A percentile compares a stretch with the other conserved stretches of the same genome.
These are phyloP conservation scores for Tylopilus subfusipes DNA, from an alignment of 768 basidiomycete genomes.

Conservation along the genomic window DNA sequence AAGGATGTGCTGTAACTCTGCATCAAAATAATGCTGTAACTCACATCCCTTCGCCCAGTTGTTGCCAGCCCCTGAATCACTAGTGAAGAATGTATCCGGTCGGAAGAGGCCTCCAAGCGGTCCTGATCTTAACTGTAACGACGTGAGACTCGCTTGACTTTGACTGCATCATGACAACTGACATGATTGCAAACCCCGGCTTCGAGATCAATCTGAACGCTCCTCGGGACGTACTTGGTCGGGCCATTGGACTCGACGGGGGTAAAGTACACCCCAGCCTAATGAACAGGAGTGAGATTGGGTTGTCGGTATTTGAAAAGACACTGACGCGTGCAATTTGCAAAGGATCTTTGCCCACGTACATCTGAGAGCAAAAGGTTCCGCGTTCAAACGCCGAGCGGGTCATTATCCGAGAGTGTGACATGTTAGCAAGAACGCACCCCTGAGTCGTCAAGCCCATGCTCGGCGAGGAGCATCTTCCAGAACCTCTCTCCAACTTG, in stretches of 20 bases:
- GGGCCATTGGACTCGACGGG: slow-evolving; percentile 53
- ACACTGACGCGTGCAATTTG: slow-evolving; percentile 67
- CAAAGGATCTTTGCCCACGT: slow-evolving; percentile 68
- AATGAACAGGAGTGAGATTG: not conserved
- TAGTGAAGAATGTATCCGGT: slow-evolving; percentile 80
- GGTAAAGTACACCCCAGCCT: slow-evolving; percentile 82
- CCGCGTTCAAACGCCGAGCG: slow-evolving; percentile 8
- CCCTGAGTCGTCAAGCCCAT: slow-evolving; percentile 72
- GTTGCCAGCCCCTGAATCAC: slow-evolving; percentile 71
- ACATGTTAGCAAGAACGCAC: slow-evolving; percentile 36
- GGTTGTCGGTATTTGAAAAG: not conserved
- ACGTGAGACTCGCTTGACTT: slow-evolving; percentile 1
- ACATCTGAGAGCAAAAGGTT: slow-evolving; percentile 41
- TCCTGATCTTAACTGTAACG: slow-evolving; percentile 59
- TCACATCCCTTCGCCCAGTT: slow-evolving; percentile 95
- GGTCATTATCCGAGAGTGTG: slow-evolving; percentile 12
- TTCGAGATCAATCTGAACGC: slow-evolving; percentile 89
- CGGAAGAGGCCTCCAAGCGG: slow-evolving; percentile 72
- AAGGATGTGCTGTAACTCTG: slow-evolving; percentile 14
- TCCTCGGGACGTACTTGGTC: slow-evolving; percentile 84
- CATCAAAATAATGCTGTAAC: slow-evolving; percentile 28
- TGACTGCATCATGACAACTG: slow-evolving; percentile 24
- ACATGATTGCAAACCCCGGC: slow-evolving; percentile 80
- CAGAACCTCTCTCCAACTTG: slow-evolving; percentile 87
- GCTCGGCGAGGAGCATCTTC: slow-evolving; percentile 83